These are phyloP conservation scores for Pseudognaphalium luteoalbum DNA, from an alignment of 129 eudicot genomes.

Conservation along the genomic window DNA sequence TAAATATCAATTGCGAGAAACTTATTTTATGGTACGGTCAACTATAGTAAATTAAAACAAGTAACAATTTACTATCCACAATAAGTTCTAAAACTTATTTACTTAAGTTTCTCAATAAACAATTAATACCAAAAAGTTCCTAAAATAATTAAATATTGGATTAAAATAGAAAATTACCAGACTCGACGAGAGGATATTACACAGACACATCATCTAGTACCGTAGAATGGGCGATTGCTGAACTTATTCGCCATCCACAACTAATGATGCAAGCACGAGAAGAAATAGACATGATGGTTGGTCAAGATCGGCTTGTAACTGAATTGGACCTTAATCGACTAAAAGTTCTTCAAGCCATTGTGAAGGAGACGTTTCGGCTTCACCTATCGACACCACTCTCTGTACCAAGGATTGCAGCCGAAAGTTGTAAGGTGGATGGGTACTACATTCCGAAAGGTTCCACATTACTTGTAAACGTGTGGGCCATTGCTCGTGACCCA, in stretches of 20 bases:
- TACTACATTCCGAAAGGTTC: slow-evolving; percentile 65
- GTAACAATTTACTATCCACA: too few species aligned
- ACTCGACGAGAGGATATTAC: too few species aligned
- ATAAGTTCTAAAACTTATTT: too few species aligned
- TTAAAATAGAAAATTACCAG: too few species aligned
- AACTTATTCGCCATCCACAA: slow-evolving; percentile 60
- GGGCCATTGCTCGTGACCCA: slow-evolving; percentile 96
- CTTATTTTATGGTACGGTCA: too few species aligned
- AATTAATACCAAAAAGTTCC: too few species aligned
- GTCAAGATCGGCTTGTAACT: slow-evolving; percentile 52
- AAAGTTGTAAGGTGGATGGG: slow-evolving; percentile 62
- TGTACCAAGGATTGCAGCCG: slow-evolving; percentile 62
- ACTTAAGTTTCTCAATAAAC: too few species aligned
- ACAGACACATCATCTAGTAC: slow-evolving; percentile 91
- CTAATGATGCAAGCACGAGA: slow-evolving; percentile 48
- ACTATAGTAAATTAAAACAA: too few species aligned
- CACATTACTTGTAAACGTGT: slow-evolving; percentile 70
- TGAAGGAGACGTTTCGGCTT: slow-evolving; percentile 74
- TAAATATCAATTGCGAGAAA: too few species aligned
- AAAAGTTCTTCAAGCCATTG: slow-evolving; percentile 60
- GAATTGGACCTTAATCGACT: slow-evolving; percentile 58
- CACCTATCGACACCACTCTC: slow-evolving; percentile 93
- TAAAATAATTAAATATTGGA: too few species aligned
- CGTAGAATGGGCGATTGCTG: slow-evolving; percentile 86
- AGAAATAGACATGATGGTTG: slow-evolving; percentile 69